phyloP scores from a whole-genome alignment of 805 yeast genomes.

The Pichia deserticola region DNA sequence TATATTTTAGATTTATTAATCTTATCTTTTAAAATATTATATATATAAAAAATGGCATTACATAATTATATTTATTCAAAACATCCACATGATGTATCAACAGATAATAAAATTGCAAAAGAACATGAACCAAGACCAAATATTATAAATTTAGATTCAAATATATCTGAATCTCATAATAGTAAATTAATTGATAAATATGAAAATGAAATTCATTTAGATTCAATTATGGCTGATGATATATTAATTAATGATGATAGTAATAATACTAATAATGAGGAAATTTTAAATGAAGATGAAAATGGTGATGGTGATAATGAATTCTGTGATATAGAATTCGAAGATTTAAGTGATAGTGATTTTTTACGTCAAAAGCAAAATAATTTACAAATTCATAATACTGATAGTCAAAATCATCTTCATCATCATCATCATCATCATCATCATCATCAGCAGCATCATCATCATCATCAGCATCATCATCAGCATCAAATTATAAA shows the following conservation, averaged over 20 bases:
- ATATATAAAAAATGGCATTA: constrained; percentile 31
- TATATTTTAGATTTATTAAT: too few relatives aligned
- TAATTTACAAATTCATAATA: too few relatives aligned
- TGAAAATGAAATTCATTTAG: too few relatives aligned
- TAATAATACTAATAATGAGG: constrained; percentile 13
- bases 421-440: background rate
- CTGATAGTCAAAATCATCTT: background rate
- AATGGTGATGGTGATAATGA: background rate
- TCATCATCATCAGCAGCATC: background rate
- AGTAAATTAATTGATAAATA: too few relatives aligned
- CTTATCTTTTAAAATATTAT: too few relatives aligned
- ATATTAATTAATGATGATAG: too few relatives aligned
- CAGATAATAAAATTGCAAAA: constrained; percentile 31
- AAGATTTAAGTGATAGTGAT: constrained; percentile 3
- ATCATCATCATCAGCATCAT: too few relatives aligned
- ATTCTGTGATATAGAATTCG: background rate
- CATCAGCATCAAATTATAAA: too few relatives aligned
- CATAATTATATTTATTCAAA: constrained; percentile 38
- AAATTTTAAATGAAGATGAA: background rate
- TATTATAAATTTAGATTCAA: too few relatives aligned
- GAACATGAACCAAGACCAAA: constrained; percentile 21
- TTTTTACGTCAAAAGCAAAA: background rate
- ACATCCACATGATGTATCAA: constrained; percentile 27
- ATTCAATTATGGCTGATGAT: too few relatives aligned
- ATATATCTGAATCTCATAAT: too few relatives aligned